Evolutionary conservation across 148 eudicot genomes (phyloP), one percentile per base, ranked within the genome.

Genomic region (Dysphania ambrosioides): DNA sequence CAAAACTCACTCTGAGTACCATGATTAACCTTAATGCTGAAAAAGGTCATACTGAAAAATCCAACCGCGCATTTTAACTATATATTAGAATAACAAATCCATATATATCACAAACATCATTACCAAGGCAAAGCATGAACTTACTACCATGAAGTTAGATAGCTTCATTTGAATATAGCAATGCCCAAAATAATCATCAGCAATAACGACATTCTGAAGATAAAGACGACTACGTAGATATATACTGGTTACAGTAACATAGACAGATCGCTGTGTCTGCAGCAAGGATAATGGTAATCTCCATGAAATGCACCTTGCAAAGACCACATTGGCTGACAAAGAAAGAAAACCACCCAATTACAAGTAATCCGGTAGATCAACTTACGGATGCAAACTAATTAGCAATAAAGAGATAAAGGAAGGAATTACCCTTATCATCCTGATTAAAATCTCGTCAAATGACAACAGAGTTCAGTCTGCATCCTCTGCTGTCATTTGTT

Each of bases 351-450:
- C 78, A 70, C 77, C 80, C 73, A 53, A 72, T 86, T 79, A 80
- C 80, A 74, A 74, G 88, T 78, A 81, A 79, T 82, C 79, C 76
- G 75, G 74, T 73, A 75, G 21, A 66, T 49, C 75, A 60, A 61
- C 79, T 35, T 8, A 29, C 72, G 42, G 38, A 72, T 35, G 61
- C 13, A 44, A 41, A 68, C 55, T 68, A 32, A 75, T 65, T 44
- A 58, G 70, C 23, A 49, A 57, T 26, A 70, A 75, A 78, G 67
- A 66, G 80, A 81, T 72, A 70, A 79, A 79, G 81, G 84, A 81
- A 82, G 80, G 81, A 79, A 73, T 79, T 88, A 85, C 90, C 92
- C 79, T 77, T 44, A 41, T 72, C 24, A 38, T 77, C 71, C 55
- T 62, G 73, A 79, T 56, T 26, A 59, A 36, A 67, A 63, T 49